Percentiles rank a stretch among this genome's conserved stretches.
These are phyloP conservation scores for Hanseniaspora gamundiae DNA, from an alignment of 1,139 yeast genomes.

Conservation along the genomic window DNA sequence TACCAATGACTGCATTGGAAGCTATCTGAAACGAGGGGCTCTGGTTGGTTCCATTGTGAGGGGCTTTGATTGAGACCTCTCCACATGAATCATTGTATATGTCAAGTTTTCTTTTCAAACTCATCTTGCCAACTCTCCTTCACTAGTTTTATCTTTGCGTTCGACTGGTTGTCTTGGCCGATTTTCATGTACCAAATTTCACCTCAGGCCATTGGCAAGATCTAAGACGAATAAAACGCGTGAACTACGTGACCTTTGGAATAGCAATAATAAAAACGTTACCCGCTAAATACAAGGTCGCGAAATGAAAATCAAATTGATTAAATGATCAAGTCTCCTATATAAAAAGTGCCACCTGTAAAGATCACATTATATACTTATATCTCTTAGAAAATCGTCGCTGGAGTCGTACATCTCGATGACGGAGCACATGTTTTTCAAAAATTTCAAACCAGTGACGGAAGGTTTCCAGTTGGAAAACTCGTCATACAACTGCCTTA, in stretches of 20 bases:
- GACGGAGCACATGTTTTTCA: slow-evolving; percentile 21
- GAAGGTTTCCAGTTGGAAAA: slow-evolving; percentile 24
- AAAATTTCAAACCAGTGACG: slow-evolving; percentile 20
- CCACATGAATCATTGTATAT: neutral
- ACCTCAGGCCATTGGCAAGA: too few relatives aligned
- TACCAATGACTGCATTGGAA: slow-evolving; percentile 10
- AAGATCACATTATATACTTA: slow-evolving; percentile 2
- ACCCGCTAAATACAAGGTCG: too few relatives aligned
- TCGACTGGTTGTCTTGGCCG: too few relatives aligned
- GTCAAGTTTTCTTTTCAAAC: slow-evolving; percentile 4
- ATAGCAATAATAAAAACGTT: too few relatives aligned
- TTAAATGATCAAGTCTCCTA: too few relatives aligned
- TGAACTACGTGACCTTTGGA: too few relatives aligned
- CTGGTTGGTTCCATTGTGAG: neutral
- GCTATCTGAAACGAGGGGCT: neutral
- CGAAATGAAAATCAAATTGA: too few relatives aligned
- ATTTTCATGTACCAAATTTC: neutral
- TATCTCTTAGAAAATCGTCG: slow-evolving; percentile 16
- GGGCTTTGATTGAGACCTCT: neutral
- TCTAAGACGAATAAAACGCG: too few relatives aligned
- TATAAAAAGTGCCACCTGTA: too few relatives aligned
- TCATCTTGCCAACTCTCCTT: neutral
- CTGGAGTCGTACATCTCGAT: slow-evolving; percentile 18
- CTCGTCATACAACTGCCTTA: slow-evolving; percentile 18
- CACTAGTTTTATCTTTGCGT: neutral